phyloP scores from a whole-genome alignment of 768 basidiomycete genomes.

The Suillus spraguei region DNA sequence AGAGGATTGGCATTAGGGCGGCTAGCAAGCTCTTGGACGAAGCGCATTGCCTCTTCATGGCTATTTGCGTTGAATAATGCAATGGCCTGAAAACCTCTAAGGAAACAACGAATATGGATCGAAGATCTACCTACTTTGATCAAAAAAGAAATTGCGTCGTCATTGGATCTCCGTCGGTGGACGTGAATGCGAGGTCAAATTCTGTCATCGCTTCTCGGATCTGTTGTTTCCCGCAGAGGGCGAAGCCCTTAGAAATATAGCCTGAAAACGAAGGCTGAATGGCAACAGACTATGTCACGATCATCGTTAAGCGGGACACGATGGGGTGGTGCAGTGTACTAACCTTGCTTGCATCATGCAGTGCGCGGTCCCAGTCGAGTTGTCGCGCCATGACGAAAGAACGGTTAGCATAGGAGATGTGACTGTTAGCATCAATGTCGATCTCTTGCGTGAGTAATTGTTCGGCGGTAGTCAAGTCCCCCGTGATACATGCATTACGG shows the following conservation, averaged over 20 bases:
- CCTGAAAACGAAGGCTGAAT: background rate
- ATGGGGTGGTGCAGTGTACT: background rate
- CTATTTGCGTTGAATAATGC: background rate
- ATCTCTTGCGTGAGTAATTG: background rate
- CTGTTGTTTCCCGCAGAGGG: background rate
- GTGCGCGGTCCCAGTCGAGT: slow-evolving; percentile 2
- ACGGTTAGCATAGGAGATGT: background rate
- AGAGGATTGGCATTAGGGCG: background rate
- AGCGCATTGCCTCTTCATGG: background rate
- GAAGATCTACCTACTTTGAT: background rate
- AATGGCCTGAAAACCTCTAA: background rate
- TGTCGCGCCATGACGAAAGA: background rate
- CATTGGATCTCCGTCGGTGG: background rate
- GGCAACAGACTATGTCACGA: background rate
- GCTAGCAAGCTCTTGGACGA: background rate
- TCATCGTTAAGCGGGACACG: background rate
- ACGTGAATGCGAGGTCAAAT: background rate
- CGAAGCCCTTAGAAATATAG: background rate
- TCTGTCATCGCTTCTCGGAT: background rate
- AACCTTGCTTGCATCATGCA: background rate
- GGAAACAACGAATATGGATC: background rate
- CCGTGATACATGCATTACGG: background rate
- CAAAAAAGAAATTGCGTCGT: background rate
- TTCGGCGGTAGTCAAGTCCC: background rate
- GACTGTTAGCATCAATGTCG: background rate